phyloP scores from a whole-genome alignment of 768 basidiomycete genomes.

The Pleurotus cornucopiae region DNA sequence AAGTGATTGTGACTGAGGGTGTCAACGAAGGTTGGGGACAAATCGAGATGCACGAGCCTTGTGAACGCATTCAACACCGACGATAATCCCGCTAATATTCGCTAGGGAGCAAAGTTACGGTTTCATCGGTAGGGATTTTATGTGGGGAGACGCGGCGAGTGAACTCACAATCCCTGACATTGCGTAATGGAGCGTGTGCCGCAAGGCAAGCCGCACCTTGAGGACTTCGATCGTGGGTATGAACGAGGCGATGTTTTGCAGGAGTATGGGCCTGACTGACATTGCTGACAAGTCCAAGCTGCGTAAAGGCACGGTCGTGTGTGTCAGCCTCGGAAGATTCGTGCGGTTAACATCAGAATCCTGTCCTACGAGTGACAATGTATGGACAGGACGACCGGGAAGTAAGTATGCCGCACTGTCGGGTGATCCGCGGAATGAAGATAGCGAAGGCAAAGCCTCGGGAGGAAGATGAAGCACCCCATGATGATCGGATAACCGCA shows the following conservation, averaged over 20 bases:
- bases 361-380: conserved; percentile 51
- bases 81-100: conserved; percentile 56
- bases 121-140: background rate
- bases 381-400: conserved; percentile 56
- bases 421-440: conserved; percentile 57
- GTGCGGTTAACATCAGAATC: conserved; percentile 51
- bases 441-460: conserved; percentile 42
- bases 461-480: conserved; percentile 35
- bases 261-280: conserved; percentile 51
- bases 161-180: conserved; percentile 62
- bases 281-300: conserved; percentile 57
- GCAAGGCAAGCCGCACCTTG: conserved; percentile 53
- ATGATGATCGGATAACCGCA: conserved; percentile 43
- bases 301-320: conserved; percentile 43
- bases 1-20: conserved; percentile 37
- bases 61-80: conserved; percentile 49
- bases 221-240: conserved; percentile 47
- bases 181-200: conserved; percentile 63
- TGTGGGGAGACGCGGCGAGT: conserved; percentile 4
- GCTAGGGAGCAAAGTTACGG: conserved; percentile 27
- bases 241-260: conserved; percentile 51
- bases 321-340: conserved; percentile 47
- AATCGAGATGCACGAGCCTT: conserved; percentile 48
- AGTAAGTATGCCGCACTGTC: conserved; percentile 55
- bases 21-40: conserved; percentile 54